Percentiles rank a stretch among this genome's conserved stretches.
phyloP scores from a whole-genome alignment of 1,284 basidiomycete species.

The Austroboletus novae-zelandiae region DNA sequence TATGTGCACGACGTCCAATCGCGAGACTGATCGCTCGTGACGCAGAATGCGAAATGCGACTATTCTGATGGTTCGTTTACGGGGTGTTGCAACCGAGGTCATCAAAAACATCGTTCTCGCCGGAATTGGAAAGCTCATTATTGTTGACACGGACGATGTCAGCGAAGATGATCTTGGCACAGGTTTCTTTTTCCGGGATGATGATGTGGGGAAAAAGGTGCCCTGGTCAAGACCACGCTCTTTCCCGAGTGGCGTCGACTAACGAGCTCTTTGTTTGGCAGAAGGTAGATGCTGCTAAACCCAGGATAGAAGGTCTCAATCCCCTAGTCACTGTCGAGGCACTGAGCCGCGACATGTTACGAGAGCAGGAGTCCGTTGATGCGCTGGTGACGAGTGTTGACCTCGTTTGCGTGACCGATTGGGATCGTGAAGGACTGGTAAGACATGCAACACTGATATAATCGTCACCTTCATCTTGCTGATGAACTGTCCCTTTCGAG shows the following conservation, averaged over 20 bases:
- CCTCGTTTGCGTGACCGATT: conserved; percentile 83
- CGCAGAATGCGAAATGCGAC: conserved; percentile 86
- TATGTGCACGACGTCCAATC: neutral
- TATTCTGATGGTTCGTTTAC: conserved; percentile 80
- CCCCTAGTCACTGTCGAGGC: conserved; percentile 85
- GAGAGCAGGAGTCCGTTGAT: conserved; percentile 56
- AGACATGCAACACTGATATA: conserved; percentile 35
- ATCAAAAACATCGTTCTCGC: conserved; percentile 92
- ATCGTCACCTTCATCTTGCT: conserved; percentile 6
- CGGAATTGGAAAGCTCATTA: conserved; percentile 70
- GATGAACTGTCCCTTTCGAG: conserved; percentile 41
- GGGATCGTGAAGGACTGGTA: conserved; percentile 67
- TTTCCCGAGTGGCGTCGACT: conserved; percentile 37
- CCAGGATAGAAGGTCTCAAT: conserved; percentile 86
- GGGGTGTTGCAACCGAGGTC: conserved; percentile 89
- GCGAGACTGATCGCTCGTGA: conserved; percentile 3
- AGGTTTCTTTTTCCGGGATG: conserved; percentile 92
- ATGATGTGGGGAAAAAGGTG: conserved; percentile 88
- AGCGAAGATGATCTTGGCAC: conserved; percentile 82
- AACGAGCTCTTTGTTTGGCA: conserved; percentile 35
- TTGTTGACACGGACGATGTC: conserved; percentile 64
- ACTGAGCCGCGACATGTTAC: conserved; percentile 48
- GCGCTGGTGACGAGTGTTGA: conserved; percentile 64
- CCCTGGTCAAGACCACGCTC: conserved; percentile 14
- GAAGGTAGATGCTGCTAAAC: conserved; percentile 82